Conservation (phyloP, 129 eudicot species). For the Pittosporum tobira region DNA sequence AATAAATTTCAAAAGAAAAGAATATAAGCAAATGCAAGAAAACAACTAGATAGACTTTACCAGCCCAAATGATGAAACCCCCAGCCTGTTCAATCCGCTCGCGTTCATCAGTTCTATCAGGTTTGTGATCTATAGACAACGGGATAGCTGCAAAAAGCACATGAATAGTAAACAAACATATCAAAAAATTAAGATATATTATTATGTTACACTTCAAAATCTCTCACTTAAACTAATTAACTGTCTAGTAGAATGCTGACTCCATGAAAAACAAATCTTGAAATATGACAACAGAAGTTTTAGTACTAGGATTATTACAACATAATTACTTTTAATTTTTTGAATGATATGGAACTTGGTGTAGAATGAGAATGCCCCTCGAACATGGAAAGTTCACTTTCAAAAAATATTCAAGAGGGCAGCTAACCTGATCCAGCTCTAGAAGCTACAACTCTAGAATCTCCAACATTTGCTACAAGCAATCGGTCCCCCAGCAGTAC, state of each 20-base stretch:
- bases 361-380: background rate
- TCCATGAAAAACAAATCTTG: background rate
- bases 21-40: background rate
- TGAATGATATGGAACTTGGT: too few species aligned
- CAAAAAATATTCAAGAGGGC: background rate
- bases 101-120: conserved; percentile 77
- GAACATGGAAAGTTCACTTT: background rate
- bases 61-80: conserved; percentile 68
- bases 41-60: conserved; percentile 1
- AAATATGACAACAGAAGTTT: too few species aligned
- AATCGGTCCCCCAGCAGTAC: conserved; percentile 48
- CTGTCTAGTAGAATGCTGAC: too few species aligned
- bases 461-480: conserved; percentile 77
- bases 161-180: background rate
- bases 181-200: background rate
- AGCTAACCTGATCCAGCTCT: conserved; percentile 59
- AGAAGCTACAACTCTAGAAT: conserved; percentile 75
- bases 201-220: too few species aligned
- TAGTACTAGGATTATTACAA: too few species aligned
- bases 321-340: too few species aligned
- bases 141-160: conserved; percentile 54
- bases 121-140: conserved; percentile 70
- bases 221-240: too few species aligned
- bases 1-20: background rate
- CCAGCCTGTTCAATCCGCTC: conserved; percentile 81